Evolutionary conservation across 2,329 filamentous ascomycete species (phyloP), one percentile per base, ranked within the genome.

Genomic region (Ciborinia camelliae): DNA sequence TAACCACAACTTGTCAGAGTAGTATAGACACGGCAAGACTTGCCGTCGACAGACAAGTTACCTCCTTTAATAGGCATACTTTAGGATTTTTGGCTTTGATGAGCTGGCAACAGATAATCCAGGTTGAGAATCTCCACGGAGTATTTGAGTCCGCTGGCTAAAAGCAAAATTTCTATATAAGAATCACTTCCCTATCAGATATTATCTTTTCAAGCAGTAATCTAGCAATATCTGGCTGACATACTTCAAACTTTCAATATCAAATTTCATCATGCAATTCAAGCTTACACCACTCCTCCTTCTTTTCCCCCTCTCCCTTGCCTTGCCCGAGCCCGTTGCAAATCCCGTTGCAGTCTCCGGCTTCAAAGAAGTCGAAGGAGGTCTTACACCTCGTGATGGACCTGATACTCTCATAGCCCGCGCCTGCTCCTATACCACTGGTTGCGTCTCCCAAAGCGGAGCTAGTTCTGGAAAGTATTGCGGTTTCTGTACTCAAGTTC

Each of bases 401-500:
- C 18, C 45, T 8, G 43, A 23, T 30, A 63, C 52, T 41, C 62
- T 63, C 32, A 20, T 63, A 39, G 52, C 52, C 6, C 62, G 52
- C 15, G 62, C 52, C 32, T 63, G 52, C 26, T 63, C 43, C 18
- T 63, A 63, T 18, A 58, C 3, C 20, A 63, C 52, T 30, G 63
- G 41, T 9, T 63, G 47, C 30, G n/a, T 41, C 39, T 61, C 63
- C 26, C 39, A 62, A 54, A 41, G 39, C 2, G 63, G 57, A 23
- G 57, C 57, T 20, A 53, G 39, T 39, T 48, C 63, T 45, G 63
- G 55, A 20, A 64, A 52, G n/a, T 64, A 64, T 47, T 64, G 63
- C 10, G 63, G 63, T 18, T 64, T 64, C 58, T 64, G 63, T 41
- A 64, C 35, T 7, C 63, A 64, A 45, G 63, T 64, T 32, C 63